Base-by-base conservation (phyloP, 441 rosid species). In the Pelargonium citronellum region DNA sequence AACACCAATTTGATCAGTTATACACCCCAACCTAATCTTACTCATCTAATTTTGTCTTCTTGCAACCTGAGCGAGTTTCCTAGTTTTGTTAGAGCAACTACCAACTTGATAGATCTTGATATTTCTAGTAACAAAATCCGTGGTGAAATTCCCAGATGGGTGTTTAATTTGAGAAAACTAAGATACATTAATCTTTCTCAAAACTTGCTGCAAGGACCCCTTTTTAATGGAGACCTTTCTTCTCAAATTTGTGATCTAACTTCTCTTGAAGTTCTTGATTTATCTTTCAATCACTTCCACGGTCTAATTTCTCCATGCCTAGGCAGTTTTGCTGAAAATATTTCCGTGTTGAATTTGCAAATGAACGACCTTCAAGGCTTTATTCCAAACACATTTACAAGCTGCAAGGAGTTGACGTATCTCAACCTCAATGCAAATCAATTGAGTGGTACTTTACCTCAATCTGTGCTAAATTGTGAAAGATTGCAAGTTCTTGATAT, bases 61-160 rank as follows among this genome's bases (percentile, higher is more conserved):
- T 67, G 73, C 66, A 66, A 51, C 55, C 10, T 67, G 10, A 61
- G 5, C 39, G 64, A 69, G 16, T 37, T 69, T 12, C 66, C 66
- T 0, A 5, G 16, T 9, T 4, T 69, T 64, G 17, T 73, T 20
- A 43, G 6, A 51, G n/a, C 41, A 15, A 22, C 13, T 30, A 34
- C 3, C 22, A 55, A 55, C 24, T 55, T 63, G 16, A 5, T 5
- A 2, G 0, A 0, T 3, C 46, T 73, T 15, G 65, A 49, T 13
- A 17, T 73, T 49, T 73, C 66, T 1, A 12, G 51, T 5, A 49
- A 49, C 55, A 49, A 11, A 49, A 49, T 49, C 16, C 2, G 2
- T 10, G 55, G 58, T 3, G 19, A 16, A n/a, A 51, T 51, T 51
- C 19, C 58, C 7, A 7, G 15, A n/a, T 51, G 58, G 19, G 4